phyloP scores from a whole-genome alignment of 768 basidiomycete genomes.

The Termitomyces sp. region DNA sequence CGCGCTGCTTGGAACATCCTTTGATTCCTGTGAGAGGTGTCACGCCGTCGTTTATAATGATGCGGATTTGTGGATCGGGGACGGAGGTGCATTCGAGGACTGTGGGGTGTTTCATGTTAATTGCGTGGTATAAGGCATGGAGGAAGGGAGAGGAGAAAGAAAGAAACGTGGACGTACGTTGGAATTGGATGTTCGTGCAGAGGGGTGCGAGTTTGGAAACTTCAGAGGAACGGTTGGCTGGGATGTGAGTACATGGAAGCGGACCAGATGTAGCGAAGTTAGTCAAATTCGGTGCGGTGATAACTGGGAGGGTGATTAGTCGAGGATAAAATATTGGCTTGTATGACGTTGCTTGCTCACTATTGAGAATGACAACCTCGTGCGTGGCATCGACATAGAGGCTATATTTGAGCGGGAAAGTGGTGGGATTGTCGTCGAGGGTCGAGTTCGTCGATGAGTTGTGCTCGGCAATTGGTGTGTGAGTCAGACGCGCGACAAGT shows the following conservation, averaged over 20 bases:
- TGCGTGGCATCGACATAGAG: conserved; percentile 89
- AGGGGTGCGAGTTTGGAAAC: conserved; percentile 79
- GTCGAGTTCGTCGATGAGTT: conserved; percentile 86
- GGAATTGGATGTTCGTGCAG: conserved; percentile 85
- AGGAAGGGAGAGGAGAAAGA: neutral
- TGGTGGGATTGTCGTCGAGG: conserved; percentile 58
- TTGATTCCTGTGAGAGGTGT: conserved; percentile 72
- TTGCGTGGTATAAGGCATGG: neutral
- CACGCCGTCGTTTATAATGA: conserved; percentile 86
- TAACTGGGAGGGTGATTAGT: conserved; percentile 34
- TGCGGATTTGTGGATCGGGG: conserved; percentile 58
- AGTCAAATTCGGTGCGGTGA: conserved; percentile 82
- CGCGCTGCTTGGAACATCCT: conserved; percentile 64
- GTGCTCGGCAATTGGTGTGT: conserved; percentile 61
- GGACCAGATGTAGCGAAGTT: conserved; percentile 67
- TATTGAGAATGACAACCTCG: conserved; percentile 86
- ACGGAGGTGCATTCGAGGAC: conserved; percentile 56
- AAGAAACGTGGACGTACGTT: conserved; percentile 46
- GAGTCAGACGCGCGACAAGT: conserved; percentile 74
- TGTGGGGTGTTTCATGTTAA: conserved; percentile 22
- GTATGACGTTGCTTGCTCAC: conserved; percentile 29
- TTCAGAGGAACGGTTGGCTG: conserved; percentile 58
- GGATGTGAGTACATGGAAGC: conserved; percentile 69
- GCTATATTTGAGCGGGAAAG: conserved; percentile 65
- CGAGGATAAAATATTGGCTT: neutral